Evolutionary conservation across 2,329 filamentous ascomycete genomes (phyloP).

Genomic region (Pseudogymnoascus sp.): DNA sequence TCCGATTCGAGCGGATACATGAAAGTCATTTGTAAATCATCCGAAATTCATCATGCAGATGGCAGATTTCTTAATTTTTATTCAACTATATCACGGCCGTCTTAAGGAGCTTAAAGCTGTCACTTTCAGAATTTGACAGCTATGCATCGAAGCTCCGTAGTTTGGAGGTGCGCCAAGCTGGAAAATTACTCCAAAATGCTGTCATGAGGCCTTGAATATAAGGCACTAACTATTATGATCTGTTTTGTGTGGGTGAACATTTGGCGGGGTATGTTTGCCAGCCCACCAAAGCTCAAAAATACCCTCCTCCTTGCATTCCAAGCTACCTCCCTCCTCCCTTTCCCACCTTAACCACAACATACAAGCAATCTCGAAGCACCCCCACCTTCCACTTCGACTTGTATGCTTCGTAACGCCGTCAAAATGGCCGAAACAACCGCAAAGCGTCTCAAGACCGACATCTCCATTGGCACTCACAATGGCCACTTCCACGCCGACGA

Average conservation of each 20-base stretch:
- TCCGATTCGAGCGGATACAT: background rate
- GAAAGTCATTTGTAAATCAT: background rate
- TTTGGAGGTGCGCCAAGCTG: background rate
- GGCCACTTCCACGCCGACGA: constrained; percentile 99
- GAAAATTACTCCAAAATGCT: background rate
- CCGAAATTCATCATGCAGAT: background rate
- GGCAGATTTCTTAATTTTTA: background rate
- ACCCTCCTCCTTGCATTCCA: background rate
- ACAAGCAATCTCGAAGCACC: background rate
- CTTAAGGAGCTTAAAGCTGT: background rate
- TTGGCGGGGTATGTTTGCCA: constrained; percentile 1
- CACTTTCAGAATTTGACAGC: background rate
- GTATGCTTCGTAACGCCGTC: constrained; percentile 39
- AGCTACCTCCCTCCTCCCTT: background rate
- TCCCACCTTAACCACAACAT: background rate
- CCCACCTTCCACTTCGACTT: constrained; percentile 13
- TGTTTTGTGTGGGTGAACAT: background rate
- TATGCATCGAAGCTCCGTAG: background rate
- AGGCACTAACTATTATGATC: background rate
- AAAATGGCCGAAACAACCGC: constrained; percentile 63
- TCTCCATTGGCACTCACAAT: constrained; percentile 75
- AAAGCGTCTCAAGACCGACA: constrained; percentile 76
- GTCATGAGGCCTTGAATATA: background rate
- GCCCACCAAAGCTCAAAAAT: background rate
- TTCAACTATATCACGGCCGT: background rate